A percentile compares a stretch with the other conserved stretches of the same genome.
Conservation (phyloP, 164 flowering plant species). For the Taxillus chinensis region DNA sequence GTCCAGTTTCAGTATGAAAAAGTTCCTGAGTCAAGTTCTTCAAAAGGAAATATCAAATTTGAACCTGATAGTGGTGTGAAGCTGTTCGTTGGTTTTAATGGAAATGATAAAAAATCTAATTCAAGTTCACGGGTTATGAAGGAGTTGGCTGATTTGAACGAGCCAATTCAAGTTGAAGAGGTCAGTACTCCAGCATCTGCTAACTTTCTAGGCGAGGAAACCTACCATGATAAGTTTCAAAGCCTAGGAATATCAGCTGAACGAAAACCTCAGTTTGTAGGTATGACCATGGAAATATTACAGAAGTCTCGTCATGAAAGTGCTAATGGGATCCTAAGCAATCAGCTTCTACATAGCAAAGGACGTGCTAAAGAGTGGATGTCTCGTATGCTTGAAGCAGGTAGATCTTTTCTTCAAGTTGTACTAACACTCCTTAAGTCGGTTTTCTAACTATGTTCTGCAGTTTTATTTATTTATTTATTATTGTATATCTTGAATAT, state of each 20-base stretch:
- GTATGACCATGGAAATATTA: constrained; percentile 15
- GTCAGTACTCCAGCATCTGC: constrained; percentile 21
- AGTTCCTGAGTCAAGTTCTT: constrained; percentile 16
- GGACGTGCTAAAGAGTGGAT: constrained; percentile 27
- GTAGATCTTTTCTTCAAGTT: constrained; percentile 16
- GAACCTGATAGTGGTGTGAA: constrained; percentile 23
- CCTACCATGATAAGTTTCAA: constrained; percentile 15
- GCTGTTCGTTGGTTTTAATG: constrained; percentile 19
- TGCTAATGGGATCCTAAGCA: constrained; percentile 10
- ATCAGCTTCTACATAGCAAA: constrained; percentile 10
- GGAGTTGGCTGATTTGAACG: constrained; percentile 65
- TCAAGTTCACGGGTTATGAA: constrained; percentile 14
- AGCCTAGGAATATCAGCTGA: constrained; percentile 14
- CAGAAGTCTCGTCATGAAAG: constrained; percentile 13
- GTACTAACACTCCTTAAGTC: neutral
- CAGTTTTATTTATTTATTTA: neutral
- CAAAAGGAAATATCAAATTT: constrained; percentile 15
- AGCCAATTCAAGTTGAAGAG: constrained; percentile 59
- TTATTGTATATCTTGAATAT: neutral
- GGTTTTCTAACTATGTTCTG: neutral
- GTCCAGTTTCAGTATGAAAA: constrained; percentile 25
- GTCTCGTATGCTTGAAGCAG: constrained; percentile 25
- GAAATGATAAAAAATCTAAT: constrained; percentile 23
- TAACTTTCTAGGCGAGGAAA: constrained; percentile 21
- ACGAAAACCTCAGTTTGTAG: constrained; percentile 13